Evolutionary conservation across 2,329 filamentous ascomycete genomes (phyloP).

Genomic region (Fusarium irregulare): DNA sequence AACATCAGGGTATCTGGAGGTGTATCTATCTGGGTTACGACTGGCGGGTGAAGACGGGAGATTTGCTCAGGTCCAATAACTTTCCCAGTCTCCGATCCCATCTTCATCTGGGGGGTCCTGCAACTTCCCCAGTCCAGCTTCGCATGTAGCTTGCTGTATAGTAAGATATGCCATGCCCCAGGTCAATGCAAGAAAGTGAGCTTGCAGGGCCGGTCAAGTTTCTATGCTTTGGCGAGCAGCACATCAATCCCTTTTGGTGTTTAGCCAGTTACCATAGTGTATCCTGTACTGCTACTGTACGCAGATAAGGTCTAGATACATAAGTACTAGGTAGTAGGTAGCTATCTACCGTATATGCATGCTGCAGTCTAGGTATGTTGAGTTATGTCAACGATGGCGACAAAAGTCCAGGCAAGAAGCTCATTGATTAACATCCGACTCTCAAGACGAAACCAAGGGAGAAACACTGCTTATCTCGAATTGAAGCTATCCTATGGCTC

Average conservation of each 20-base stretch:
- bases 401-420: slow-evolving; percentile 6
- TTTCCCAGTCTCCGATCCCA: slow-evolving; percentile 20
- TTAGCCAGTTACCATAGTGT: slow-evolving; percentile 6
- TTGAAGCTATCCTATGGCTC: neutral
- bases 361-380: slow-evolving; percentile 9
- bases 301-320: slow-evolving; percentile 22
- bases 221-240: slow-evolving; percentile 20
- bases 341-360: slow-evolving; percentile 27
- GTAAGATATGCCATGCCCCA: slow-evolving; percentile 18
- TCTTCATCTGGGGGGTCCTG: slow-evolving; percentile 14
- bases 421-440: slow-evolving; percentile 7
- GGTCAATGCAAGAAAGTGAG: slow-evolving; percentile 13
- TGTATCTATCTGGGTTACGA: slow-evolving; percentile 22
- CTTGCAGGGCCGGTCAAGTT: slow-evolving; percentile 21
- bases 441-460: slow-evolving; percentile 24
- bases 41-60: slow-evolving; percentile 28
- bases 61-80: slow-evolving; percentile 14
- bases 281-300: neutral
- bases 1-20: neutral
- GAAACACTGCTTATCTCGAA: slow-evolving; percentile 5
- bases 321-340: slow-evolving; percentile 2
- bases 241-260: slow-evolving; percentile 16
- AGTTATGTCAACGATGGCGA: slow-evolving; percentile 6
- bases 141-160: neutral
- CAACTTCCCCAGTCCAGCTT: slow-evolving; percentile 16